Base-by-base conservation (phyloP, 2,329 filamentous ascomycete species). In the Lasiodiplodia gonubiensis region DNA sequence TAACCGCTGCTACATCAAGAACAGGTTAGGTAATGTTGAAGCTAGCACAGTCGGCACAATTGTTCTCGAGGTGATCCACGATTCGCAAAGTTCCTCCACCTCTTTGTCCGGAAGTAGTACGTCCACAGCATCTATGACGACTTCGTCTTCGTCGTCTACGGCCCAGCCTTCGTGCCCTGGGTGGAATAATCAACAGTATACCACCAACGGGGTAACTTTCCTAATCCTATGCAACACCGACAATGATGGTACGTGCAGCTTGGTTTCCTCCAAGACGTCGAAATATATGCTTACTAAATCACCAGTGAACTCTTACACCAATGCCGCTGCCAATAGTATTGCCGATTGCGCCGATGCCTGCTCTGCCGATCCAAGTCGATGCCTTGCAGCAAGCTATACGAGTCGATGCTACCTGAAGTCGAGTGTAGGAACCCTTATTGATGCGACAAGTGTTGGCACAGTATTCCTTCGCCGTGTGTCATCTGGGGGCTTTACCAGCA, bases 331-430 rank as follows among this genome's bases (percentile, higher is more conserved):
- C 18, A 39, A 10, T 7, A 39, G 4, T 21, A 37, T 57, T 6
- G 53, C 33, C 21, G 53, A 49, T 7, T 61, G 57, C 16, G 27
- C 46, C 21, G 5, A 30, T 10, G 16, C 21, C 0, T 61, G 57
- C 39, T 23, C 57, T 18, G 57, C 2, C n/a, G 57, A 61, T 2
- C 10, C 6, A n/a, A n/a, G n/a, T n/a, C n/a, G 27, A n/a, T 61
- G 57, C 23, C 14, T 61, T 49, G n/a, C 25, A 30, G 57, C 57
- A 37, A 64, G 25, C 12, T 64, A 27, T 23, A 61, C 39, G 6
- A 48, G 2, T 18, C 27, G 25, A 30, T 46, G 57, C 27, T 61
- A 48, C 25, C 16, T 46, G 57, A 48, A 61, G 23, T 48, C 23
- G 8, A 49, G 27, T 14, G 37, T 48, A 25, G 57, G 57, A 30